These are phyloP conservation scores for Ophiostoma himal-ulmi DNA, from an alignment of 2,329 filamentous ascomycete genomes.

Conservation along the genomic window DNA sequence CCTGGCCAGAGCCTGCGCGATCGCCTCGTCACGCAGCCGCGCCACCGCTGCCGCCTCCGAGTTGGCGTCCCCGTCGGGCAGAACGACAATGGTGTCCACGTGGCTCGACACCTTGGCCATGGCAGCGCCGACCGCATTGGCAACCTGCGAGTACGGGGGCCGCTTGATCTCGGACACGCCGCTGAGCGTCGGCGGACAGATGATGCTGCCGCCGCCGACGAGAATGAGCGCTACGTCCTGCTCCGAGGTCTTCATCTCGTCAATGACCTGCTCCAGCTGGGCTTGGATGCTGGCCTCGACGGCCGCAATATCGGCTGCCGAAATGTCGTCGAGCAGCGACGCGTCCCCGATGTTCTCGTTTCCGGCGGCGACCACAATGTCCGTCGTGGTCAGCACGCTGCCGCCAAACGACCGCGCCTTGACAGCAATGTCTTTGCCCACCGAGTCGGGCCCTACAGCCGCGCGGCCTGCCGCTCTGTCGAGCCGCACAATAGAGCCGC, in stretches of 20 bases:
- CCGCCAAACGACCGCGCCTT: conserved; percentile 1
- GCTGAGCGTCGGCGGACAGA: not conserved
- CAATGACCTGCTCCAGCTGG: not conserved
- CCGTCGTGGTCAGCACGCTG: not conserved
- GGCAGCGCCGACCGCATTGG: not conserved
- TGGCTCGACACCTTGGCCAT: conserved; percentile 1
- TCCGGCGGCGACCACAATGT: not conserved
- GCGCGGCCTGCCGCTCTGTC: not conserved
- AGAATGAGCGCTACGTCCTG: not conserved
- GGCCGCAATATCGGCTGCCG: not conserved
- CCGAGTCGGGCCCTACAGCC: not conserved
- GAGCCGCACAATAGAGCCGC: not conserved
- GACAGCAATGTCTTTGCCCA: not conserved
- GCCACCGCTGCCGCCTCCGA: not conserved
- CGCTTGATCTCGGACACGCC: not conserved
- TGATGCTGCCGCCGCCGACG: not conserved
- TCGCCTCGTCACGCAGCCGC: not conserved
- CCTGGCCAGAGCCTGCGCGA: not conserved
- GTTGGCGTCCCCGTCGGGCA: not conserved
- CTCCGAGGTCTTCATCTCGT: not conserved
- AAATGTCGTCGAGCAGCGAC: not conserved
- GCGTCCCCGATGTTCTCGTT: not conserved
- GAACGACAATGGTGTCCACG: not conserved
- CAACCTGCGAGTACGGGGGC: not conserved
- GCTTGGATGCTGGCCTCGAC: not conserved